phyloP scores from a whole-genome alignment of 805 yeast species.

The Saturnispora bothae region DNA sequence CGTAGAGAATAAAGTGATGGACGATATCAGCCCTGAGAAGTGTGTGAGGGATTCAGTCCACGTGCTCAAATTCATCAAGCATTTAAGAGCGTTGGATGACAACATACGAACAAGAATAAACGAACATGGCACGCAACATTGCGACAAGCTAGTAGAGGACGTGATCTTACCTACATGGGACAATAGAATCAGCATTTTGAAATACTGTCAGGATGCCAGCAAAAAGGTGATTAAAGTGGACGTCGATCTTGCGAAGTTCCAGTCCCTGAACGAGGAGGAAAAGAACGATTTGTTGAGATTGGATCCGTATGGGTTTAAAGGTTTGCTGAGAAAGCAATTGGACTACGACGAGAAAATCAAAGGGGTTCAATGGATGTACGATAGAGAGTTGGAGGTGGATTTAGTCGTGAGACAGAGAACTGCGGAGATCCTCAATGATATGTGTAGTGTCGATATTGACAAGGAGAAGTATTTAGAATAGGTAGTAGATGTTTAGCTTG shows the following conservation, averaged over 20 bases:
- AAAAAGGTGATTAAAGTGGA: slow-evolving; percentile 17
- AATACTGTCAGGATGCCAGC: slow-evolving; percentile 19
- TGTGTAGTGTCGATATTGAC: slow-evolving; percentile 4
- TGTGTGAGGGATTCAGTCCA: slow-evolving; percentile 28
- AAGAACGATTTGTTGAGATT: slow-evolving; percentile 24
- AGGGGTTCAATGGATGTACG: slow-evolving; percentile 6
- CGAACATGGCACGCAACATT: slow-evolving; percentile 23
- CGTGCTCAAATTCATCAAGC: slow-evolving; percentile 26
- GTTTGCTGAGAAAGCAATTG: slow-evolving; percentile 20
- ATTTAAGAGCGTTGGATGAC: slow-evolving; percentile 37
- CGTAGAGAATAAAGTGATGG: no score
- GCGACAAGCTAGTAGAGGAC: slow-evolving; percentile 16
- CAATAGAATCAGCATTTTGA: slow-evolving; percentile 30
- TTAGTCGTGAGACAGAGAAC: slow-evolving; percentile 4
- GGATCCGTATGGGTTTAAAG: slow-evolving; percentile 41
- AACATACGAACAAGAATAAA: slow-evolving; percentile 34
- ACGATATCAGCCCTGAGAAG: no score
- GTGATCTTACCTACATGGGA: slow-evolving; percentile 24
- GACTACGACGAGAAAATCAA: slow-evolving; percentile 16
- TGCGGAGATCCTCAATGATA: slow-evolving; percentile 4
- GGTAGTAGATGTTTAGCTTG: no score
- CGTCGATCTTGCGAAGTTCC: slow-evolving; percentile 8
- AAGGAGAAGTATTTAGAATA: slow-evolving; percentile 1
- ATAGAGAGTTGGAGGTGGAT: slow-evolving; percentile 5
- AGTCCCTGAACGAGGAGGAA: slow-evolving; percentile 15